Percentiles rank a stretch among this genome's conserved stretches.
These are phyloP conservation scores for Houttuynia cordata DNA, from an alignment of 164 flowering plant genomes.

Conservation along the genomic window DNA sequence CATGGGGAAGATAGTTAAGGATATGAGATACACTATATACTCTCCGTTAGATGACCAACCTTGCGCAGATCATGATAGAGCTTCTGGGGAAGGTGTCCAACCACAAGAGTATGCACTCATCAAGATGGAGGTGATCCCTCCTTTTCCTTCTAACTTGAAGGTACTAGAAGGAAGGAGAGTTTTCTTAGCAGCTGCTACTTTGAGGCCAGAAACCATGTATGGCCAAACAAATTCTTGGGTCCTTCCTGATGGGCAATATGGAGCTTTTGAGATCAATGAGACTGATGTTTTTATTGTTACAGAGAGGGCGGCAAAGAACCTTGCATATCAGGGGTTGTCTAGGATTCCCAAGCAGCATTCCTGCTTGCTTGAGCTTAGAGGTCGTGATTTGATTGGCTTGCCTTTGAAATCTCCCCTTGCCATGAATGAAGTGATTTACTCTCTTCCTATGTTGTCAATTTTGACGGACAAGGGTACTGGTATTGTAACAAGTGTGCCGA, in stretches of 20 bases:
- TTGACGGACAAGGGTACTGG: conserved; percentile 80
- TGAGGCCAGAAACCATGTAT: conserved; percentile 93
- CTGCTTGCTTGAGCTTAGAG: conserved; percentile 69
- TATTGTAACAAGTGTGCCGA: conserved; percentile 86
- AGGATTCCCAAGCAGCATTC: conserved; percentile 54
- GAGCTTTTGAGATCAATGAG: conserved; percentile 81
- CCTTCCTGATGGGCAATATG: conserved; percentile 77
- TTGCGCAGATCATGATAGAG: conserved; percentile 93
- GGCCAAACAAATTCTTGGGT: conserved; percentile 95
- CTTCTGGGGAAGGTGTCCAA: conserved; percentile 83
- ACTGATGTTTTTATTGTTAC: conserved; percentile 70
- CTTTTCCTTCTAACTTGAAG: conserved; percentile 52
- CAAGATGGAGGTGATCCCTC: conserved; percentile 78
- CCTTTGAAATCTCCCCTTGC: conserved; percentile 56
- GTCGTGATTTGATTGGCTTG: conserved; percentile 78
- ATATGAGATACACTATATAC: conserved; percentile 55
- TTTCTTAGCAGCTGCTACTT: conserved; percentile 74
- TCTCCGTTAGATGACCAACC: conserved; percentile 91
- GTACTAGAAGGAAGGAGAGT: conserved; percentile 65
- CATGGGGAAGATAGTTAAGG: conserved; percentile 78
- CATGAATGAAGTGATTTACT: conserved; percentile 39
- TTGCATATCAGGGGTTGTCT: conserved; percentile 72
- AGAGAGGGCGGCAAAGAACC: conserved; percentile 65
- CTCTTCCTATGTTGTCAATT: conserved; percentile 71
- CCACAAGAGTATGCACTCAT: conserved; percentile 87